These are phyloP conservation scores for Penicillium robsamsonii DNA, from an alignment of 495 filamentous ascomycete genomes.

Conservation along the genomic window DNA sequence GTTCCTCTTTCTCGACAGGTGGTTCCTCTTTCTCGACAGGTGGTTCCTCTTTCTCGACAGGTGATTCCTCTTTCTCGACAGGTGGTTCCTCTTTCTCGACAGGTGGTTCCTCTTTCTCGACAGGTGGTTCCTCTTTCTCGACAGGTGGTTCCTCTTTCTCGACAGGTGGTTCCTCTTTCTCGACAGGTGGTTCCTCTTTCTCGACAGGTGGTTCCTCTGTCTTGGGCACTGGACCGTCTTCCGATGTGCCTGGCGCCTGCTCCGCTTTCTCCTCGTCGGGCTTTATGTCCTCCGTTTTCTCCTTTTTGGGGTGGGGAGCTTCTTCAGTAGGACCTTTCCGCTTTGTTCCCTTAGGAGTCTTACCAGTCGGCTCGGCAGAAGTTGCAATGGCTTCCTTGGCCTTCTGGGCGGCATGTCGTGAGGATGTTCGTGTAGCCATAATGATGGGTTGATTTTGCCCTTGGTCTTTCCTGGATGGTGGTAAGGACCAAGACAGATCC, in stretches of 20 bases:
- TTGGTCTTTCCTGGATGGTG: neutral
- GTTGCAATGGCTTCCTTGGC: constrained; percentile 44
- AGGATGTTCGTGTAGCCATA: constrained; percentile 43
- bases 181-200: no score
- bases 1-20: neutral
- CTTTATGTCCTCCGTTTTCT: constrained; percentile 25
- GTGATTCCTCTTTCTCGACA: no score
- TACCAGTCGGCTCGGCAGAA: constrained; percentile 26
- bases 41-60: no score
- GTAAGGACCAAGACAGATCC: neutral
- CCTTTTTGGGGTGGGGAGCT: constrained; percentile 30
- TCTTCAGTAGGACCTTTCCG: constrained; percentile 34
- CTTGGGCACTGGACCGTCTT: constrained; percentile 21
- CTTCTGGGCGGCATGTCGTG: constrained; percentile 45
- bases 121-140: no score
- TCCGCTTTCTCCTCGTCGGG: constrained; percentile 31
- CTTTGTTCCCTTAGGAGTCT: constrained; percentile 29
- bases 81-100: no score
- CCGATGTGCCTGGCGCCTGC: constrained; percentile 20
- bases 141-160: neutral
- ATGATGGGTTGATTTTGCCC: neutral
- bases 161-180: no score
- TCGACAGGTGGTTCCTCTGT: neutral
- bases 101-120: no score
- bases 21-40: no score